These are phyloP conservation scores for Naegleria gruberi DNA, from an alignment of 208 protist genomes.

Conservation along the genomic window DNA sequence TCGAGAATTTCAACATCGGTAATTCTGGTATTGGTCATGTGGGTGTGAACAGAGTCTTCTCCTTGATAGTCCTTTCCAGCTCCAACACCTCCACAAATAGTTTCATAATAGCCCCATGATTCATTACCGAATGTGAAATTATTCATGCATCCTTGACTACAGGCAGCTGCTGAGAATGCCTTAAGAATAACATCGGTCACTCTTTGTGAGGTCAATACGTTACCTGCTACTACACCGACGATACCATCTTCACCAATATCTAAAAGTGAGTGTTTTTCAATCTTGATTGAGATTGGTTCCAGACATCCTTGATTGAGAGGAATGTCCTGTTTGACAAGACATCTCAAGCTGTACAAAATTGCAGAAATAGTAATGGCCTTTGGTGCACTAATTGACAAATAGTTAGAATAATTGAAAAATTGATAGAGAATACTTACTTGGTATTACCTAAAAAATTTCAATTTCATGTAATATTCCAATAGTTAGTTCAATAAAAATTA, in stretches of 20 bases:
- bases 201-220: conserved; percentile 85
- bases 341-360: conserved; percentile 60
- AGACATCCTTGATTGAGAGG: conserved; percentile 87
- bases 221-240: conserved; percentile 85
- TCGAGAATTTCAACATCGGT: conserved; percentile 85
- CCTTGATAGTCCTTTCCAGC: conserved; percentile 74
- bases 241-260: conserved; percentile 23
- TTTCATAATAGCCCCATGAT: conserved; percentile 86
- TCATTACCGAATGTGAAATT: conserved; percentile 89
- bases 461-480: too few relatives aligned
- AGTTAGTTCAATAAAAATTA: too few relatives aligned
- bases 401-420: conserved; percentile 73
- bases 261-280: conserved; percentile 65
- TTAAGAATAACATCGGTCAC: conserved; percentile 84
- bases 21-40: conserved; percentile 94
- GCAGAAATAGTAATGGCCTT: not conserved
- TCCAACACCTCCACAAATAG: conserved; percentile 83
- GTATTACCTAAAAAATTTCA: too few relatives aligned
- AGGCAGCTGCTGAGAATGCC: conserved; percentile 72
- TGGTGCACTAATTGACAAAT: conserved; percentile 62
- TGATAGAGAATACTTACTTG: too few relatives aligned
- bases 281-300: conserved; percentile 62
- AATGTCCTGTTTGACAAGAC: conserved; percentile 78
- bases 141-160: conserved; percentile 84
- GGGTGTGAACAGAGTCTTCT: conserved; percentile 74